Conservation (phyloP, 2,329 filamentous ascomycete genomes). For the Aspergillus sp. region DNA sequence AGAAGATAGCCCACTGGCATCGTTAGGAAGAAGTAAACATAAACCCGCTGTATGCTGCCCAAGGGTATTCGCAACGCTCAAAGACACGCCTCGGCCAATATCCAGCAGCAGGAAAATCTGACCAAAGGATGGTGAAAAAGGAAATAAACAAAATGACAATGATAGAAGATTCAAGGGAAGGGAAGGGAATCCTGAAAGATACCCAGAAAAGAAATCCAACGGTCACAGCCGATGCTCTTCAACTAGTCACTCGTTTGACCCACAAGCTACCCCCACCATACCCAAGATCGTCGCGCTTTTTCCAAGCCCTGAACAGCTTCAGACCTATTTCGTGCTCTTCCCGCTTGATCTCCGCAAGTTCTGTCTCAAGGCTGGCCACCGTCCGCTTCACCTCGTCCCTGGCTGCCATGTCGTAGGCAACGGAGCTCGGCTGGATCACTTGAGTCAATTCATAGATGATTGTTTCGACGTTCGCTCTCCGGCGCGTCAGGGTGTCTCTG, state of each 20-base stretch:
- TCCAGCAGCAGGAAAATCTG: constrained; percentile 6
- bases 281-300: constrained; percentile 67
- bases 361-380: constrained; percentile 64
- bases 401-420: constrained; percentile 66
- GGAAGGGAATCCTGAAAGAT: constrained; percentile 12
- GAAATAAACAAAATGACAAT: neutral
- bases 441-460: constrained; percentile 77
- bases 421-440: constrained; percentile 69
- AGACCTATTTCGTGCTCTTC: constrained; percentile 79
- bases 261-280: constrained; percentile 62
- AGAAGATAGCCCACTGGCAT: constrained; percentile 12
- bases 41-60: constrained; percentile 13
- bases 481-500: constrained; percentile 65
- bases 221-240: constrained; percentile 26
- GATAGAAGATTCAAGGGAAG: constrained; percentile 5
- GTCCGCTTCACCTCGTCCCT: constrained; percentile 60
- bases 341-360: constrained; percentile 71
- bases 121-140: neutral
- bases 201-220: constrained; percentile 11
- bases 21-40: constrained; percentile 17
- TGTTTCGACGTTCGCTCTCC: constrained; percentile 69
- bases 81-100: constrained; percentile 11
- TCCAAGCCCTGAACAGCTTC: constrained; percentile 72
- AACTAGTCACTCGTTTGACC: constrained; percentile 74
- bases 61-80: constrained; percentile 14